These are phyloP conservation scores for Linum tenue DNA, from an alignment of 345 rosid species.

Conservation along the genomic window DNA sequence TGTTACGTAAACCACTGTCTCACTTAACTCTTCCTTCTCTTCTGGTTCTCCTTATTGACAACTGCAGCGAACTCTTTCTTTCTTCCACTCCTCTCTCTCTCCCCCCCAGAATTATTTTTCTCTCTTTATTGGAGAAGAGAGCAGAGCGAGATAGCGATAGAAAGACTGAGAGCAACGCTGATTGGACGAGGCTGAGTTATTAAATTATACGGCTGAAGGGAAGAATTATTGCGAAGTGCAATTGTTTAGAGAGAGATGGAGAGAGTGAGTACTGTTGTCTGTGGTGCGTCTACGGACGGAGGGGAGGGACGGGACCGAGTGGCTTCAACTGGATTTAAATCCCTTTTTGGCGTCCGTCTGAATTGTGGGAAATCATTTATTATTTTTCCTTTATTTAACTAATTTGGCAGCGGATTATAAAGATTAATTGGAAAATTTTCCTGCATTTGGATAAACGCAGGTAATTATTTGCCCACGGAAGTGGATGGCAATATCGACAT, in stretches of 20 bases:
- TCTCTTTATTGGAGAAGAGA: background rate
- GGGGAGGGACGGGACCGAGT: background rate
- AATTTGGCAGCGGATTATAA: no score
- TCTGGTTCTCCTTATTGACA: background rate
- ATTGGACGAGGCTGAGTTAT: conserved; percentile 25
- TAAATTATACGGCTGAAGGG: no score
- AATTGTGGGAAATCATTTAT: background rate
- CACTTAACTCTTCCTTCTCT: conserved; percentile 1
- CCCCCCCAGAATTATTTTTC: background rate
- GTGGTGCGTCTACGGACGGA: conserved; percentile 6
- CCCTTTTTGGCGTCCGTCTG: conserved; percentile 34
- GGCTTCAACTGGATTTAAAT: conserved; percentile 33
- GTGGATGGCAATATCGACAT: background rate
- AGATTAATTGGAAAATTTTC: background rate
- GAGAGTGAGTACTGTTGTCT: conserved; percentile 5
- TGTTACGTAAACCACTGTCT: background rate
- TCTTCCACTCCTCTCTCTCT: background rate
- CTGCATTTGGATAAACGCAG: background rate
- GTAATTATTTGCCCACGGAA: background rate
- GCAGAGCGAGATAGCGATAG: background rate
- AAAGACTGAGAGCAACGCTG: conserved; percentile 20
- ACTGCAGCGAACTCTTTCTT: background rate
- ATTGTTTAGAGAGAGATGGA: conserved; percentile 20
- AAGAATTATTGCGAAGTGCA: conserved; percentile 14
- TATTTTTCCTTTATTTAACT: no score